Conservation (phyloP, 2,329 filamentous ascomycete species). For the Penicillium sp. region DNA sequence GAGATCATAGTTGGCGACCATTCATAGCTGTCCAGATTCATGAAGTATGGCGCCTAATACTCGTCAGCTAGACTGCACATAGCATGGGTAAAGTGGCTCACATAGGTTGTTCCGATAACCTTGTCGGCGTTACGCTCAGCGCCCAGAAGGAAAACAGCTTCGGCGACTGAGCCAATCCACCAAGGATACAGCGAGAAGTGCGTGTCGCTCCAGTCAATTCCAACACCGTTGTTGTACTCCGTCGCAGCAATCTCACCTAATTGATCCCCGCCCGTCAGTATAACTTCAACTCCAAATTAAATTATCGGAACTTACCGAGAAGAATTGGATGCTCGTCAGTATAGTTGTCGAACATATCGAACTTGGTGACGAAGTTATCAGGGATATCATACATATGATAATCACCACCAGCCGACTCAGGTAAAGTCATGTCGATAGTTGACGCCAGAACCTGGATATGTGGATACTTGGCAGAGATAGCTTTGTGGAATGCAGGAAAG, state of each 20-base stretch:
- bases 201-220: slow-evolving; percentile 46
- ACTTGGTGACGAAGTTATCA: slow-evolving; percentile 50
- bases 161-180: slow-evolving; percentile 61
- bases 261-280: neutral
- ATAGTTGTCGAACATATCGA: slow-evolving; percentile 54
- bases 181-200: slow-evolving; percentile 50
- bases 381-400: slow-evolving; percentile 56
- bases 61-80: neutral
- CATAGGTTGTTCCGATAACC: slow-evolving; percentile 29
- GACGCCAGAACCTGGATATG: slow-evolving; percentile 50
- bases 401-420: slow-evolving; percentile 26
- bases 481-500: slow-evolving; percentile 59
- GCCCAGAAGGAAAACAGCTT: slow-evolving; percentile 64
- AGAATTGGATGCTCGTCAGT: slow-evolving; percentile 23
- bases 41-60: slow-evolving; percentile 27
- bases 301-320: slow-evolving; percentile 20
- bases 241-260: slow-evolving; percentile 28
- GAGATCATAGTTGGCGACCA: slow-evolving; percentile 32
- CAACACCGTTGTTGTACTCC: slow-evolving; percentile 45
- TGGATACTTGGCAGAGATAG: slow-evolving; percentile 56
- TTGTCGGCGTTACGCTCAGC: slow-evolving; percentile 58
- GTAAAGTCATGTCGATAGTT: slow-evolving; percentile 27
- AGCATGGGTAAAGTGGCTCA: slow-evolving; percentile 2
- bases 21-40: slow-evolving; percentile 28
- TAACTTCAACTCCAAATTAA: neutral